phyloP scores from a whole-genome alignment of 164 flowering plant species.

The Stephania cephalantha region DNA sequence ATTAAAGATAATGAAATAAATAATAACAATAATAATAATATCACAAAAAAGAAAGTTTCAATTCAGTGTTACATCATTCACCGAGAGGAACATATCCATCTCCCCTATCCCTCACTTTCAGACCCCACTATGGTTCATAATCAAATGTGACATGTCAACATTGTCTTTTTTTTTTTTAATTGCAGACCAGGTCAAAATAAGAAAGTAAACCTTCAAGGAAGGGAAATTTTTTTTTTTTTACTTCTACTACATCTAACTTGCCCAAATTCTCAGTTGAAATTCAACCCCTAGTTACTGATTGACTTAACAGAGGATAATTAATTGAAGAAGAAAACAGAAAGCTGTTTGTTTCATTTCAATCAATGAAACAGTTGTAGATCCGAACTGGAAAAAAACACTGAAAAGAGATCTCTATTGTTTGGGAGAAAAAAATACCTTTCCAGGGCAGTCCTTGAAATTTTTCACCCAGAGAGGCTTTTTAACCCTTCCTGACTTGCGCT shows the following conservation, averaged over 20 bases:
- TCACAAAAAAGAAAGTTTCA: neutral
- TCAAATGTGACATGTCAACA: constrained; percentile 1
- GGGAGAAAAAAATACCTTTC: constrained; percentile 19
- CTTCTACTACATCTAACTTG: neutral
- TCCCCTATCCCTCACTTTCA: neutral
- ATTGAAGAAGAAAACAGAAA: neutral
- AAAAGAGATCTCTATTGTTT: neutral
- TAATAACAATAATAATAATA: constrained; percentile 12
- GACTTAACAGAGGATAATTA: neutral
- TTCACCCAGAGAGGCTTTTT: constrained; percentile 11
- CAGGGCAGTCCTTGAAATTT: constrained; percentile 8
- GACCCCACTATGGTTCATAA: neutral
- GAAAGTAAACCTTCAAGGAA: neutral
- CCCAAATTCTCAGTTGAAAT: neutral
- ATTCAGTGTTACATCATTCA: constrained; percentile 18
- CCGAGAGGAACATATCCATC: neutral
- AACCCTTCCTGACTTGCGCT: constrained; percentile 7
- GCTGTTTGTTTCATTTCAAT: neutral
- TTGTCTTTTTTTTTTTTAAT: neutral
- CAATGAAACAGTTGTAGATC: neutral
- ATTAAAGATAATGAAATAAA: constrained; percentile 4
- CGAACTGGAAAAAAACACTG: neutral
- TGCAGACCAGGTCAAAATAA: neutral
- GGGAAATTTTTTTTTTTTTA: neutral
- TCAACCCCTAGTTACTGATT: neutral